A percentile compares a stretch with the other conserved stretches of the same genome.
These are phyloP conservation scores for Backusella sp. DNA, from an alignment of 192 early-diverging fungal species.

Conservation along the genomic window DNA sequence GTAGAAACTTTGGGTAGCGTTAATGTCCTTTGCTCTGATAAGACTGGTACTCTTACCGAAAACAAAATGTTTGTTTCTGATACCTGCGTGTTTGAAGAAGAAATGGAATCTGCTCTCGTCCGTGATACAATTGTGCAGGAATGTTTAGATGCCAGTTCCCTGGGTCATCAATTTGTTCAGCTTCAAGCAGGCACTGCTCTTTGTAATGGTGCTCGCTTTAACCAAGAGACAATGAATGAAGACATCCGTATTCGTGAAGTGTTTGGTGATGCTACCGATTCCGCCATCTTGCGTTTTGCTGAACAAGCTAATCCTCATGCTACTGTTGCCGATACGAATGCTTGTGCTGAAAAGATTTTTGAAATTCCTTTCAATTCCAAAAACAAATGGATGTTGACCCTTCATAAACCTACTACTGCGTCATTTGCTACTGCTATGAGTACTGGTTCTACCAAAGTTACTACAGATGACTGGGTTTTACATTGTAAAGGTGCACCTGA, in stretches of 20 bases:
- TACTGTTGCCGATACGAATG: constrained; percentile 7
- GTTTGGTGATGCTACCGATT: constrained; percentile 86
- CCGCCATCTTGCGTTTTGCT: constrained; percentile 74
- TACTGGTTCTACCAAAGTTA: constrained; percentile 1
- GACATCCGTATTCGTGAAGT: constrained; percentile 50
- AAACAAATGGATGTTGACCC: constrained; percentile 71
- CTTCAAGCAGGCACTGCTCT: constrained; percentile 35
- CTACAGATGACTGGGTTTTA: constrained; percentile 47
- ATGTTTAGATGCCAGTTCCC: background rate
- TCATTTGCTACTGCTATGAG: constrained; percentile 9
- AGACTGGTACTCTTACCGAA: constrained; percentile 88
- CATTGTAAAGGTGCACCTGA: constrained; percentile 82
- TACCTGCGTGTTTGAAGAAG: constrained; percentile 43
- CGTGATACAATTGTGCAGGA: constrained; percentile 11
- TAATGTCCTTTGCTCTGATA: constrained; percentile 75
- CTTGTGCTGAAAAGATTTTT: constrained; percentile 32
- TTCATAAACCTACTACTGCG: constrained; percentile 26
- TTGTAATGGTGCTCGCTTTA: constrained; percentile 72
- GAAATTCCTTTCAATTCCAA: constrained; percentile 75
- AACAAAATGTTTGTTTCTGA: constrained; percentile 68
- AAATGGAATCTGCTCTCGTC: constrained; percentile 24
- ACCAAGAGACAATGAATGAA: constrained; percentile 41
- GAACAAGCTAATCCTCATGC: constrained; percentile 28
- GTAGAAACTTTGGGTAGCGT: constrained; percentile 89
- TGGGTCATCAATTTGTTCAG: constrained; percentile 26